Evolutionary conservation across 225 moss, liverwort and hornwort genomes (phyloP), one percentile per base, ranked within the genome.

Genomic region (Bryum argenteum): DNA sequence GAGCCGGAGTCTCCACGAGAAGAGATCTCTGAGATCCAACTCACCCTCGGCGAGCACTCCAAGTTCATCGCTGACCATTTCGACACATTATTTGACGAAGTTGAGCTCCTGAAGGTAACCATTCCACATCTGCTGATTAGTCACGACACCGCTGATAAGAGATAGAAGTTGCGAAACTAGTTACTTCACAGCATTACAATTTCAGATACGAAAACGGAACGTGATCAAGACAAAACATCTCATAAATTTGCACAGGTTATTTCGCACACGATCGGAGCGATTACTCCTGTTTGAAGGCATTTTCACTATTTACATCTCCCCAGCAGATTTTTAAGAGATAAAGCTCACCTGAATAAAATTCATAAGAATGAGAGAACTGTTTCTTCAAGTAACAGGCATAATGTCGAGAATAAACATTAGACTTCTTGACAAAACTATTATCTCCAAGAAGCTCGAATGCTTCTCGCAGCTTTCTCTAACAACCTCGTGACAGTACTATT

Each of bases 21-120:
- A 28, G 55, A 68, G 52, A 40, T 58, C 12, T 84, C 77, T 38
- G 80, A 80, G 70, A 73, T 77, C 63, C 72, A 81, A 58, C 18
- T 43, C 55, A 74, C 74, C 11, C 16, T 79, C 11, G 74, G 54
- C 33, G 70, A 77, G 58, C 79, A 79, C 17, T 72, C 73, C 67
- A 79, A 82, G 43, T 79, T 58, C 50, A 67, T 82, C 11, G 76
- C 82, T 40, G 63, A 74, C 40, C 66, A 76, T 39, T 76, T 85
- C 39, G 79, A 82, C 63, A 70, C 24, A 17, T 5, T 85, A n/a
- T 71, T 19, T 39, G 77, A 71, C 5, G 70, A 69, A 77, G 3
- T 74, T 47, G 78, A 64, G 54, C 14, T 58, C 1, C 14, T 75
- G 19, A 84, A 84, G 81, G 80, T 83, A 15, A 63, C 17, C 20